Conservation (phyloP, 2,329 filamentous ascomycete genomes). For the Shiraia bambusicola region DNA sequence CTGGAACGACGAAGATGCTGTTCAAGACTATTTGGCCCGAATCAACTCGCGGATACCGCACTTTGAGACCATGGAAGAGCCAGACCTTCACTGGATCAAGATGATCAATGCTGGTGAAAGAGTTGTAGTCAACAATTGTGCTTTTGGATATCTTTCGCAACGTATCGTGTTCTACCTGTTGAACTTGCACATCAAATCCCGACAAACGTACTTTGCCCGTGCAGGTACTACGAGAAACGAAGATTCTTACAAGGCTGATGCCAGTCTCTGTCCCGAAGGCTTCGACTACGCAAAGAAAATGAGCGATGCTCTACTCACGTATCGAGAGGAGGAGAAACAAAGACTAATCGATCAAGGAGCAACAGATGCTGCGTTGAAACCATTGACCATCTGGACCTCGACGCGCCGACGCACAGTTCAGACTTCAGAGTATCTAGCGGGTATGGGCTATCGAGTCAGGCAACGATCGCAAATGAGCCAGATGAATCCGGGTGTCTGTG, state of each 20-base stretch:
- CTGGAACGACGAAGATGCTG: constrained; percentile 90
- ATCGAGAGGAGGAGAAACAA: constrained; percentile 78
- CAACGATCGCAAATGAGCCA: constrained; percentile 97
- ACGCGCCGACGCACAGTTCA: constrained; percentile 88
- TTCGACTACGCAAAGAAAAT: constrained; percentile 67
- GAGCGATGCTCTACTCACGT: constrained; percentile 77
- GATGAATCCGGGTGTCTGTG: constrained; percentile 93
- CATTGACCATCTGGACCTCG: constrained; percentile 91
- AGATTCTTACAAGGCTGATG: constrained; percentile 90
- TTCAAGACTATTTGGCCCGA: constrained; percentile 83
- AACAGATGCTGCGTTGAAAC: constrained; percentile 68
- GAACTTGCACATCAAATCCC: constrained; percentile 94
- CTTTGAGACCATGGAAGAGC: constrained; percentile 95
- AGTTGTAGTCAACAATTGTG: constrained; percentile 94
- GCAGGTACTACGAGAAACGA: constrained; percentile 84
- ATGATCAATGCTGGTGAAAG: constrained; percentile 97
- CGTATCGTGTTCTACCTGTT: constrained; percentile 98
- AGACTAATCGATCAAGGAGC: constrained; percentile 69
- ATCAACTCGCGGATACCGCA: constrained; percentile 92
- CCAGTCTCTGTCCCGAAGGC: constrained; percentile 77
- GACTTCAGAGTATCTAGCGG: constrained; percentile 78
- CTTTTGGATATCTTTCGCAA: constrained; percentile 94
- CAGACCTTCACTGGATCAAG: constrained; percentile 94
- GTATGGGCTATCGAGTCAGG: constrained; percentile 78
- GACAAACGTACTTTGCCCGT: constrained; percentile 89